Evolutionary conservation across 371 early-diverging fungal genomes (phyloP).

Genomic region (Mucor velutinosus): DNA sequence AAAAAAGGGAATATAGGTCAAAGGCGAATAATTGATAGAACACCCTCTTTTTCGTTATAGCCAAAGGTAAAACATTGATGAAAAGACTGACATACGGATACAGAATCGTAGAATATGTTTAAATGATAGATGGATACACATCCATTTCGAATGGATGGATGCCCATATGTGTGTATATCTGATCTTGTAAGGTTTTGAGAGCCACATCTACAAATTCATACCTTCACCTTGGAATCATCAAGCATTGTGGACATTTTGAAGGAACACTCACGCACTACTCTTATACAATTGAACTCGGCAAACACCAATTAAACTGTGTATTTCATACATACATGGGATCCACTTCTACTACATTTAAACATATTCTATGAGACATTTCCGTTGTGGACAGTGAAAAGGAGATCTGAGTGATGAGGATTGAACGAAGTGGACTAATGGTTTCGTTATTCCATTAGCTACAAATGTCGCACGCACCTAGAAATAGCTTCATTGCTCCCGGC

Average conservation of each 20-base stretch:
- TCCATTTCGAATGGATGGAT: constrained; percentile 5
- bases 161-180: background rate
- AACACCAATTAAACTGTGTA: background rate
- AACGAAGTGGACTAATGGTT: background rate
- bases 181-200: background rate
- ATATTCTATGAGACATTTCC: background rate
- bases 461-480: constrained; percentile 74
- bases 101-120: constrained; percentile 3
- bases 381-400: background rate
- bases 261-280: background rate
- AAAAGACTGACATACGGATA: background rate
- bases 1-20: constrained; percentile 6
- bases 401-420: background rate
- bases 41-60: constrained; percentile 32
- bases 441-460: constrained; percentile 16
- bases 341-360: background rate
- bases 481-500: constrained; percentile 81
- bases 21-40: constrained; percentile 8
- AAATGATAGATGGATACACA: constrained; percentile 16
- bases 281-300: background rate
- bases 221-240: background rate
- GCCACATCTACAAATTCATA: background rate
- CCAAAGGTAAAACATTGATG: constrained; percentile 17
- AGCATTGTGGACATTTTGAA: background rate
- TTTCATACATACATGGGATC: background rate